phyloP scores from a whole-genome alignment of 371 early-diverging fungal genomes.

The Mucor sp. region DNA sequence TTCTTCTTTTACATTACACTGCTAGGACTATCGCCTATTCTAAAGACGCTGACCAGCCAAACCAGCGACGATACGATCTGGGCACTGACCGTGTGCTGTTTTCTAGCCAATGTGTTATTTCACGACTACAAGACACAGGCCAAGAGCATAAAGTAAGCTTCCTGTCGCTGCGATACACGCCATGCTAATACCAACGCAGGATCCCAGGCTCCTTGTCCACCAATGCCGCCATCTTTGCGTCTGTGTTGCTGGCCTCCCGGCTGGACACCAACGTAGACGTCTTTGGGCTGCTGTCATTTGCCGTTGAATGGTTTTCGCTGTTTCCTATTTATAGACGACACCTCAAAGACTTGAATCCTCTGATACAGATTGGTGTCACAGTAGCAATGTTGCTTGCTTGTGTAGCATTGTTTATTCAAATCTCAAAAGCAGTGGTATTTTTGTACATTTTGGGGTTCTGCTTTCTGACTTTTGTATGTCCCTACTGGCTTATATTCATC shows the following conservation, averaged over 20 bases:
- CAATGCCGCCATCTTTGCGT: conserved; percentile 95
- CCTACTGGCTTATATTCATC: conserved; percentile 88
- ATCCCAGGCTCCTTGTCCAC: conserved; percentile 93
- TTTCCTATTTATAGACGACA: conserved; percentile 89
- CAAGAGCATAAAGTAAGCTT: conserved; percentile 53
- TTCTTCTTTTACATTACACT: conserved; percentile 78
- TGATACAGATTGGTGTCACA: conserved; percentile 64
- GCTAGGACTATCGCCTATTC: conserved; percentile 87
- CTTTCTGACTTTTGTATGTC: conserved; percentile 86
- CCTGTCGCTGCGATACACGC: too few species aligned
- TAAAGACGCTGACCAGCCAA: conserved; percentile 90
- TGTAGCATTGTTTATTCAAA: conserved; percentile 61
- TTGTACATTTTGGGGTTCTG: conserved; percentile 69
- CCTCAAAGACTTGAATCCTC: conserved; percentile 60
- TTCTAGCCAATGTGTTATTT: conserved; percentile 84
- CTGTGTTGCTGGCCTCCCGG: conserved; percentile 92
- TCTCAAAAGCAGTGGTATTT: conserved; percentile 72
- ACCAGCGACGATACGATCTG: conserved; percentile 94
- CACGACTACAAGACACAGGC: conserved; percentile 79
- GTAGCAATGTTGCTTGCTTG: conserved; percentile 63
- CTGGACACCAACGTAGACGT: conserved; percentile 83
- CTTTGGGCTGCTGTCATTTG: conserved; percentile 85
- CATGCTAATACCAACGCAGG: conserved; percentile 30
- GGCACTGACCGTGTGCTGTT: conserved; percentile 84
- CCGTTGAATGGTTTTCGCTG: conserved; percentile 90